Percentiles rank a stretch among this genome's conserved stretches.
Conservation (phyloP, 805 yeast species). For the Yamadazyma phyllophila region DNA sequence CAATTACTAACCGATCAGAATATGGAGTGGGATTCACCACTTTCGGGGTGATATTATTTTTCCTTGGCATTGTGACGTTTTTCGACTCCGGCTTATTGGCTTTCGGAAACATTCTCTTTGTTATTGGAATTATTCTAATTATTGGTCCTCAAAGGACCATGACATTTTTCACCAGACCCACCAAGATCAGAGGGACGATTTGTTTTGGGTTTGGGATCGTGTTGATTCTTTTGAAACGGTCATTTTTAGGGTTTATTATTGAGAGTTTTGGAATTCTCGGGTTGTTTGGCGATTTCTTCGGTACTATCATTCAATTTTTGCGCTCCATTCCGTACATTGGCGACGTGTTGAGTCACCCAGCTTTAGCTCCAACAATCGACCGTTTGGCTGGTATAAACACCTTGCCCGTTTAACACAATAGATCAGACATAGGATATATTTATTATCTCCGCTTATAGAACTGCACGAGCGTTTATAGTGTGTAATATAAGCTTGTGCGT, state of each 20-base stretch:
- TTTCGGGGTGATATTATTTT: constrained; percentile 73
- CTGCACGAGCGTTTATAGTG: neutral
- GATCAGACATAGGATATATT: neutral
- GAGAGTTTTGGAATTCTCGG: constrained; percentile 90
- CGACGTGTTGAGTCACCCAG: constrained; percentile 76
- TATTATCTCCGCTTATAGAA: neutral
- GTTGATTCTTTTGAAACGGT: constrained; percentile 68
- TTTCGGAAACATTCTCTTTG: constrained; percentile 77
- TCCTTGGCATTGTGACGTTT: constrained; percentile 78
- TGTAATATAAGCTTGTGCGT: neutral
- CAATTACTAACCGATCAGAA: constrained; percentile 45
- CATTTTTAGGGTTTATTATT: constrained; percentile 80
- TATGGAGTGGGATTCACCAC: constrained; percentile 93
- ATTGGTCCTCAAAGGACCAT: constrained; percentile 86
- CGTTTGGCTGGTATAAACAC: constrained; percentile 43
- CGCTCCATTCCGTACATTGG: constrained; percentile 88
- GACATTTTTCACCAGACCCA: constrained; percentile 80
- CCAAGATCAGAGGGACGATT: constrained; percentile 80
- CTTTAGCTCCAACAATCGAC: constrained; percentile 66
- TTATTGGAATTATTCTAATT: constrained; percentile 79
- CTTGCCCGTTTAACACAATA: constrained; percentile 29
- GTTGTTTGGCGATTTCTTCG: constrained; percentile 90
- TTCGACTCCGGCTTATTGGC: constrained; percentile 89
- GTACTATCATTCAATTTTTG: constrained; percentile 81
- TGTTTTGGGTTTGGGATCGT: constrained; percentile 75